Conservation (phyloP, 2,329 filamentous ascomycete species). For the Graphilbum fragrans region DNA sequence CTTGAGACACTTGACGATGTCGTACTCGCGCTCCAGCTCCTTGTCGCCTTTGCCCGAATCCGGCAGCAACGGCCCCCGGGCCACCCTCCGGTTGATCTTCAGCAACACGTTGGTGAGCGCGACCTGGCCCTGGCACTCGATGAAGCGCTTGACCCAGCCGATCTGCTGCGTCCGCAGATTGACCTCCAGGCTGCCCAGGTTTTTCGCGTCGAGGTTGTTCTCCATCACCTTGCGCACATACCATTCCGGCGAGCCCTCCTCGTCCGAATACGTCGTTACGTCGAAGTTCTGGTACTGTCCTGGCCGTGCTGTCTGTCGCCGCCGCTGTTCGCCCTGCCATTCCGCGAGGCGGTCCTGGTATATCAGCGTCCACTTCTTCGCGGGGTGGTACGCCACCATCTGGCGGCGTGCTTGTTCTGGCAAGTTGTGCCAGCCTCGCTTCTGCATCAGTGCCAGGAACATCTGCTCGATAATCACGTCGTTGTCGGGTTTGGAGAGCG, state of each 20-base stretch:
- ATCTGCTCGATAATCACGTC: slow-evolving; percentile 80
- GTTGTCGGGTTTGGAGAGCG: slow-evolving; percentile 63
- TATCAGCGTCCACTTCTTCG: slow-evolving; percentile 96
- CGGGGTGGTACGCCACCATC: slow-evolving; percentile 88
- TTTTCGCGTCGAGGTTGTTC: slow-evolving; percentile 82
- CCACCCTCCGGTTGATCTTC: slow-evolving; percentile 85
- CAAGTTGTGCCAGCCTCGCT: slow-evolving; percentile 92
- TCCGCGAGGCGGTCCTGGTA: slow-evolving; percentile 84
- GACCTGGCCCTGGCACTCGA: slow-evolving; percentile 94
- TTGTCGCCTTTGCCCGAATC: slow-evolving; percentile 52
- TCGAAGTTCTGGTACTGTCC: slow-evolving; percentile 58
- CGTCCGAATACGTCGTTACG: slow-evolving; percentile 69
- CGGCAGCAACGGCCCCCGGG: slow-evolving; percentile 56
- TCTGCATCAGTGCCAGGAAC: slow-evolving; percentile 91
- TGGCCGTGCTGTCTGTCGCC: slow-evolving; percentile 60
- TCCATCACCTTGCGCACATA: slow-evolving; percentile 96
- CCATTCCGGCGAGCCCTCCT: slow-evolving; percentile 95
- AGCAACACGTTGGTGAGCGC: slow-evolving; percentile 86
- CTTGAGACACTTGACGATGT: slow-evolving; percentile 95
- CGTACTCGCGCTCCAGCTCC: slow-evolving; percentile 84
- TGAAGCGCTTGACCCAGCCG: slow-evolving; percentile 91
- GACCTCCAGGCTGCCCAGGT: slow-evolving; percentile 85
- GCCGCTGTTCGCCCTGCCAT: slow-evolving; percentile 88
- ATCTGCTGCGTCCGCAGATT: slow-evolving; percentile 94
- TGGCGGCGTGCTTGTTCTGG: slow-evolving; percentile 89